Evolutionary conservation across 306 rosid genomes (phyloP), one percentile per base, ranked within the genome.

Genomic region (Quercus rubra): DNA sequence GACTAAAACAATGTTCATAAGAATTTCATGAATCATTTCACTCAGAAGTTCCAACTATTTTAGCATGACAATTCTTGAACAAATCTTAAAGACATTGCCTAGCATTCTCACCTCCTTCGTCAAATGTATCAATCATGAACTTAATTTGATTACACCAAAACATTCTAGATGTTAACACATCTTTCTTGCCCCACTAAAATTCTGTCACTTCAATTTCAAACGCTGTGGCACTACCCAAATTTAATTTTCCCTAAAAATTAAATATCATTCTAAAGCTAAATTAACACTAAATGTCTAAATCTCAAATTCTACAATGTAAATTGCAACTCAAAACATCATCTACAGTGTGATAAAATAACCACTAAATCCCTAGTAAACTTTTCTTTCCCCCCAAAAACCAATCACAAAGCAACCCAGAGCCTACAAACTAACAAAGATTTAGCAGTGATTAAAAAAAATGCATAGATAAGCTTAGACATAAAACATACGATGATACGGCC

Each of bases 401-500:
- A 64, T 30, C 72, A 7, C 11, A 67, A 13, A 8, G n/a, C 38
- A 7, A 33, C 9, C 71, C 23, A 33, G 8, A 19, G 8, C 25
- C 51, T 31, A 67, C 14, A 21, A 31, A 67, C 9, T 31, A 19
- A 1, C 51, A 6, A 67, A n/a, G 25, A 67, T 9, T 33, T 17
- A 67, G 72, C 25, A 31, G 38, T 9, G n/a, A 67, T 49, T 49
- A 49, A 18, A 23, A 67, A 78, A 56, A 2, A 41, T 7, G 46
- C 11, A 69, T 41, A 20, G n/a, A 70, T 30, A 12, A 67, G 19
- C 56, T 55, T 4, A 1, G 21, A n/a, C 17, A 5, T 21, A 69
- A 79, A 49, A 76, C 97, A 86, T 70, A 93, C 97, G n/a, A 91
- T 93, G 61, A 93, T 93, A 58, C 97, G 88, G 41, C 98, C 97